Base-by-base conservation (phyloP, 2,329 filamentous ascomycete species). In the Phaeosphaeriaceae sp. region DNA sequence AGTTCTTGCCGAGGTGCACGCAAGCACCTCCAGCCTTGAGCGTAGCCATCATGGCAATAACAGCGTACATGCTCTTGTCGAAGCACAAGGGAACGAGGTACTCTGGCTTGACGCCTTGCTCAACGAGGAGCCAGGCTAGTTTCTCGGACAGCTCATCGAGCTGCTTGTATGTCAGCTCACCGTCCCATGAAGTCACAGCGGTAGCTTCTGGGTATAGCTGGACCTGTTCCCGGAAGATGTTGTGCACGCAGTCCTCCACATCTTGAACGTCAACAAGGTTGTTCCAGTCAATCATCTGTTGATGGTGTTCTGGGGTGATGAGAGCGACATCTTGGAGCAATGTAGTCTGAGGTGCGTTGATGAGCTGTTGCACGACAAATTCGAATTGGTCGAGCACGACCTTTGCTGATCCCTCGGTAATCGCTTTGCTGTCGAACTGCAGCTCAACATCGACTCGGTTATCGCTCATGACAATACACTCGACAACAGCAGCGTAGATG, bases 1-100 rank as follows among this genome's bases (percentile, higher is more conserved):
- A 19, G 7, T 33, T 22, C 72, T 68, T 20, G 40, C 47, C 55
- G 15, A 64, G 48, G 41, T 33, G 49, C 58, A 77, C 81, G 73
- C 74, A 80, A 5, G 75, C 42, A 7, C 20, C 75, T 1, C 80
- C 80, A n/a, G 78, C 74, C 57, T 81, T 81, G 50, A 81, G 58
- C 9, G 67, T 73, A 45, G 72, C 79, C 17, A 82, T 62, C 22
- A 80, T 76, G 22, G 79, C 68, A 25, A 80, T 68, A 21, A 67
- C 33, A 7, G 61, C 57, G 51, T 56, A 63, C 22, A 22, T 24
- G 10, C 59, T 64, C 49, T 73, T 73, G 19, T 70, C 59, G 40
- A 60, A 60, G 25, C 44, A 50, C 1, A 60, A 50, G 2, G 53
- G 50, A 19, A 63, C 33, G 48, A 67, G 24, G n/a, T 41, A 24